Conservation (phyloP, 768 basidiomycete genomes). For the Rhodotorula diobovata region DNA sequence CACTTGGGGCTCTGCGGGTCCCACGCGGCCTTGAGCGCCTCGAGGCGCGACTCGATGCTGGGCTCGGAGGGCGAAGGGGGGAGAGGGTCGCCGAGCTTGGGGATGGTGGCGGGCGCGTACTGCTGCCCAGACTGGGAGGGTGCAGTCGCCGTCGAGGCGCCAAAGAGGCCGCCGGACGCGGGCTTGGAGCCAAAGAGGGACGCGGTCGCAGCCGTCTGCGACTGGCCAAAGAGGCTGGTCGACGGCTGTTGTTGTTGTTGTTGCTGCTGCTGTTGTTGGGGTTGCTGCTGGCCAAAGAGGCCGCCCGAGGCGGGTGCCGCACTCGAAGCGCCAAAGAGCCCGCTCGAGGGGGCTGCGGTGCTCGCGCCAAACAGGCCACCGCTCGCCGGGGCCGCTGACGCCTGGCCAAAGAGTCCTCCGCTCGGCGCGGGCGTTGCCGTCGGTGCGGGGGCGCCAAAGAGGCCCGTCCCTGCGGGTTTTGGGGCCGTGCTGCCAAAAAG, state of each 20-base stretch:
- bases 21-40: constrained; percentile 66
- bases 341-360: not conserved
- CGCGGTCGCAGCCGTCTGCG: constrained; percentile 24
- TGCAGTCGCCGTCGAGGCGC: constrained; percentile 27
- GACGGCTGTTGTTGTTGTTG: constrained; percentile 41
- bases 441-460: not conserved
- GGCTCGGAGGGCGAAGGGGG: constrained; percentile 53
- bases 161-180: constrained; percentile 47
- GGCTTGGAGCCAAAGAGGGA: constrained; percentile 36
- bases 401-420: constrained; percentile 31
- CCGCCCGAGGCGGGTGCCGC: constrained; percentile 17
- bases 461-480: not conserved
- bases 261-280: constrained; percentile 39
- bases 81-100: constrained; percentile 50
- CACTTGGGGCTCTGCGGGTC: constrained; percentile 64
- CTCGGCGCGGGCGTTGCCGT: constrained; percentile 13
- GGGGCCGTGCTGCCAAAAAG: not conserved
- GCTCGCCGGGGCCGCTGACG: constrained; percentile 4
- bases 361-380: not conserved
- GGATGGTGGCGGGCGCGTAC: constrained; percentile 44
- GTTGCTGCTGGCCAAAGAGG: not conserved
- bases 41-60: constrained; percentile 62
- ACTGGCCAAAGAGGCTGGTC: constrained; percentile 44
- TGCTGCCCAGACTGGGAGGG: constrained; percentile 45
- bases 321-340: constrained; percentile 30